Evolutionary conservation across 1,284 basidiomycete genomes (phyloP).

Genomic region (Rhodotorula sp.): DNA sequence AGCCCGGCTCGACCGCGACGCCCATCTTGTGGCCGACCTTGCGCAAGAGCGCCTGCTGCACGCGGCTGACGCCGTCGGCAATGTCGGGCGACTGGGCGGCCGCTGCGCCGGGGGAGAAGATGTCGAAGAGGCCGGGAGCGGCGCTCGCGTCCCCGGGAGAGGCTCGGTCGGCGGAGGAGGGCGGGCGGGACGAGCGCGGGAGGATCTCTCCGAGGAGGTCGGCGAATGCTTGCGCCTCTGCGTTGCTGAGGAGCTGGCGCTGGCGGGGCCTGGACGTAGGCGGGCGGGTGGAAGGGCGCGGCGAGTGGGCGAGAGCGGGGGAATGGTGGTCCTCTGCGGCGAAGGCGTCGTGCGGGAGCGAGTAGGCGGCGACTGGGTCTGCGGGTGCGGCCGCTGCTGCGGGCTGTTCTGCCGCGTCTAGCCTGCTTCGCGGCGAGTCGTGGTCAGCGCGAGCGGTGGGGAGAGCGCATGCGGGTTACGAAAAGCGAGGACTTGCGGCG

Average conservation of each 20-base stretch:
- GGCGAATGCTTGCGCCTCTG: constrained; percentile 34
- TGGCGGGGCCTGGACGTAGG: constrained; percentile 9
- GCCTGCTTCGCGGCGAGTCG: too few species aligned
- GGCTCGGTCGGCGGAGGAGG: neutral
- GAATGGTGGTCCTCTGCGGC: neutral
- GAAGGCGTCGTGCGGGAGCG: constrained; percentile 18
- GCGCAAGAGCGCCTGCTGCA: constrained; percentile 17
- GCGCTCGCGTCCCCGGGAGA: too few species aligned
- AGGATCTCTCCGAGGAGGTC: constrained; percentile 38
- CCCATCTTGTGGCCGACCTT: neutral
- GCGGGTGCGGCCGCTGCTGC: neutral
- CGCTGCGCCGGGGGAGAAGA: neutral
- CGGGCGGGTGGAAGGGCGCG: neutral
- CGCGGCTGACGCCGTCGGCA: neutral
- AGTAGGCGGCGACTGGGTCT: constrained; percentile 4
- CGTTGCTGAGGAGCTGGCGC: constrained; percentile 25
- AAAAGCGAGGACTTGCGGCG: neutral
- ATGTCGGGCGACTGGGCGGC: neutral
- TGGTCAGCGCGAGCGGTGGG: neutral
- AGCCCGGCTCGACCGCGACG: neutral
- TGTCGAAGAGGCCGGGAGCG: constrained; percentile 7
- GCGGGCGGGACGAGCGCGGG: constrained; percentile 18
- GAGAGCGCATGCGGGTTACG: neutral
- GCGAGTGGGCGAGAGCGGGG: neutral
- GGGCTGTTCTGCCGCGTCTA: neutral